These are phyloP conservation scores for Mentha longifolia DNA, from an alignment of 257 asterid species.

Conservation along the genomic window DNA sequence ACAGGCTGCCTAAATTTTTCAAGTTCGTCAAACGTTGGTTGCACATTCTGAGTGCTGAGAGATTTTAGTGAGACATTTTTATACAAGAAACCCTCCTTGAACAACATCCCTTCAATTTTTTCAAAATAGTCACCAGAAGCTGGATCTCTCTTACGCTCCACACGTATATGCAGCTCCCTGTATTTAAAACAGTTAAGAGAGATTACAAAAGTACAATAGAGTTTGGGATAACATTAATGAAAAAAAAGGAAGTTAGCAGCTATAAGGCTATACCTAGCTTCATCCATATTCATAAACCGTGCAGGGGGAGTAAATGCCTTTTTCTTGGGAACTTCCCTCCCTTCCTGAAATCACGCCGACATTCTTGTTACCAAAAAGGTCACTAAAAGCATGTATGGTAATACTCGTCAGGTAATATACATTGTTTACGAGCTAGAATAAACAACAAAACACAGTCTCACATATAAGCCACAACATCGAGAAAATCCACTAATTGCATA, in stretches of 20 bases:
- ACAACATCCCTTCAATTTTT: conserved; percentile 88
- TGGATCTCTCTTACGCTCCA: conserved; percentile 81
- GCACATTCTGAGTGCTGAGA: conserved; percentile 74
- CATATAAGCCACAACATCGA: neutral
- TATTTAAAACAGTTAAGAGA: conserved; percentile 22
- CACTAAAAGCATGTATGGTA: conserved; percentile 3
- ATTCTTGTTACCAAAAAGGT: conserved; percentile 20
- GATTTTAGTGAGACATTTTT: conserved; percentile 90
- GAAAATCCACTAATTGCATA: neutral
- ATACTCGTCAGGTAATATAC: neutral
- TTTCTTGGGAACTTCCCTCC: conserved; percentile 88
- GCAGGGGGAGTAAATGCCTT: conserved; percentile 90
- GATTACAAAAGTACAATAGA: conserved; percentile 10
- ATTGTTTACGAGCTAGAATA: neutral
- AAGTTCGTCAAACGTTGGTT: conserved; percentile 94
- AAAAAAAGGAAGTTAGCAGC: conserved; percentile 14
- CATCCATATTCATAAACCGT: conserved; percentile 87
- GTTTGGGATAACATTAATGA: neutral
- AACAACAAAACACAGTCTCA: neutral
- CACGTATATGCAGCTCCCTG: conserved; percentile 90
- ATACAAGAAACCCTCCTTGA: conserved; percentile 91
- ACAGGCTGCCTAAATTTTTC: conserved; percentile 89
- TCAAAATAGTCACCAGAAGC: conserved; percentile 84
- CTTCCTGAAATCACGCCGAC: conserved; percentile 67
- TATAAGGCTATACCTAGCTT: conserved; percentile 76